Percentiles rank a stretch among this genome's conserved stretches.
phyloP scores from a whole-genome alignment of 2,329 filamentous ascomycete genomes.

The Cercospora canescens region DNA sequence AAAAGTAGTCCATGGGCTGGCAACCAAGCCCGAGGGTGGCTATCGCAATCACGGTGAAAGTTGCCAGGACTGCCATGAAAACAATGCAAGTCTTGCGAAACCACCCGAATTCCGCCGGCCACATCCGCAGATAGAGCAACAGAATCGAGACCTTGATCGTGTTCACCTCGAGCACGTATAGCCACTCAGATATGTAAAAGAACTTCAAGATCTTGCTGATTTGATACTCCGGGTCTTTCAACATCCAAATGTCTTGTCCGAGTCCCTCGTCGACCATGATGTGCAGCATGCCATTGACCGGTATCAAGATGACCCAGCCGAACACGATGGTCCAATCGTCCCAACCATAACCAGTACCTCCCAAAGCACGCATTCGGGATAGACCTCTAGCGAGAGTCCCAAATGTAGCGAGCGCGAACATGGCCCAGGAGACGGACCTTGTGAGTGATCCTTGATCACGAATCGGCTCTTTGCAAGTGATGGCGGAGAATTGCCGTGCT shows the following conservation, averaged over 20 bases:
- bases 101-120: constrained; percentile 15
- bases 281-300: constrained; percentile 13
- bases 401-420: constrained; percentile 18
- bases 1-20: constrained; percentile 18
- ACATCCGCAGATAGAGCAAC: constrained; percentile 24
- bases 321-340: constrained; percentile 21
- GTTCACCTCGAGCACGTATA: constrained; percentile 18
- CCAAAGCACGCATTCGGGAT: constrained; percentile 16
- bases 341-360: constrained; percentile 20
- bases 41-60: constrained; percentile 4
- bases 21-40: constrained; percentile 19
- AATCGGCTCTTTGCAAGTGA: constrained; percentile 19
- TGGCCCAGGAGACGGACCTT: constrained; percentile 12
- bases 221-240: constrained; percentile 3
- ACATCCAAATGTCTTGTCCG: constrained; percentile 24
- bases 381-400: constrained; percentile 11
- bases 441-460: constrained; percentile 16
- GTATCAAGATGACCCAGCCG: constrained; percentile 13
- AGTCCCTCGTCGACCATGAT: constrained; percentile 18
- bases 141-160: constrained; percentile 22
- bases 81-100: constrained; percentile 19
- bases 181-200: constrained; percentile 23
- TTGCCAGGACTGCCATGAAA: constrained; percentile 11
- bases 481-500: constrained; percentile 15
- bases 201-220: constrained; percentile 19